These are phyloP conservation scores for Linnemannia hyalina DNA, from an alignment of 192 early-diverging fungal species.

Conservation along the genomic window DNA sequence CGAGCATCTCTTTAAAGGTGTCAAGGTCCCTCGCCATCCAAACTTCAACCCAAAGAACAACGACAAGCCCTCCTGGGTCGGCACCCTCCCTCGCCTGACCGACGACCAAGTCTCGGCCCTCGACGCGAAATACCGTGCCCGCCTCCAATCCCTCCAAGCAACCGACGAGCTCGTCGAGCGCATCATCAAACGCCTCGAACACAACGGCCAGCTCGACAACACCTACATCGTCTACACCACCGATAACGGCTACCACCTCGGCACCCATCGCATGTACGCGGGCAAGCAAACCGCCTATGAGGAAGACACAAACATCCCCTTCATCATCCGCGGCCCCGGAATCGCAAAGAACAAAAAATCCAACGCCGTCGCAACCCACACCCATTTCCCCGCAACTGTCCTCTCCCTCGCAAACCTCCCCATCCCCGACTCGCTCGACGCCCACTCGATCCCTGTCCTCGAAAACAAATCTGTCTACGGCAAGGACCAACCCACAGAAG, in stretches of 20 bases:
- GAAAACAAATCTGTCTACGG: slow-evolving; percentile 52
- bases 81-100: slow-evolving; percentile 58
- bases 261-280: slow-evolving; percentile 69
- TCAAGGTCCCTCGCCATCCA: slow-evolving; percentile 66
- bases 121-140: slow-evolving; percentile 66
- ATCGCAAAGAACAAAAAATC: slow-evolving; percentile 60
- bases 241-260: slow-evolving; percentile 80
- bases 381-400: slow-evolving; percentile 73
- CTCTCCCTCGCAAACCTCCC: slow-evolving; percentile 64
- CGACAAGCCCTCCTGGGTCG: slow-evolving; percentile 68
- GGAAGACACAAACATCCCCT: slow-evolving; percentile 74
- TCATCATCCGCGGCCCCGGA: slow-evolving; percentile 75
- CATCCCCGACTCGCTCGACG: slow-evolving; percentile 64
- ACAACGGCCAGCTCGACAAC: slow-evolving; percentile 66
- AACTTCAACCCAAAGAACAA: slow-evolving; percentile 69
- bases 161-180: slow-evolving; percentile 73
- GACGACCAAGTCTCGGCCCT: slow-evolving; percentile 53
- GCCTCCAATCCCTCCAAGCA: slow-evolving; percentile 69
- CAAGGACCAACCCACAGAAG: slow-evolving; percentile 63
- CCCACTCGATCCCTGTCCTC: slow-evolving; percentile 67
- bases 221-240: slow-evolving; percentile 74
- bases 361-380: slow-evolving; percentile 65
- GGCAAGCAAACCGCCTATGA: slow-evolving; percentile 75
- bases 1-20: slow-evolving; percentile 64
- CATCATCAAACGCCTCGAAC: slow-evolving; percentile 63